phyloP scores from a whole-genome alignment of 768 basidiomycete species.

The Podaxis carcinomalis region DNA sequence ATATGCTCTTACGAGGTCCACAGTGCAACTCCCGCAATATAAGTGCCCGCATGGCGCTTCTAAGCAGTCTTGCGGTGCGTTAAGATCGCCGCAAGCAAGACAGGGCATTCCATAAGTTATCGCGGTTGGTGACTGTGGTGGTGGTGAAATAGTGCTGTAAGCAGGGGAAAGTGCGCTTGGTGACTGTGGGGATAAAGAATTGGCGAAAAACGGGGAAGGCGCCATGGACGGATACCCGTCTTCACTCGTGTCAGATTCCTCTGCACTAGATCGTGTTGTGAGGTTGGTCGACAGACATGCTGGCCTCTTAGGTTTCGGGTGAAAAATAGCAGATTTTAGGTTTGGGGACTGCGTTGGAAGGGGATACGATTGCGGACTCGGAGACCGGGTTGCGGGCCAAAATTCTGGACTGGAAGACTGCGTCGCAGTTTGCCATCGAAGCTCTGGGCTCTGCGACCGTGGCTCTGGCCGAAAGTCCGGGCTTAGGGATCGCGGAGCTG shows the following conservation, averaged over 20 bases:
- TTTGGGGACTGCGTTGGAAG: neutral
- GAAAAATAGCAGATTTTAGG: no score
- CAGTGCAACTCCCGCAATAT: constrained; percentile 8
- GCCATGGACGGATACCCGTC: no score
- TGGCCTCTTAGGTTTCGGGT: no score
- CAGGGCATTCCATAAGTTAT: neutral
- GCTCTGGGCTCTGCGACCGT: no score
- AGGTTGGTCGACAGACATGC: no score
- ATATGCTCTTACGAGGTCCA: constrained; percentile 1
- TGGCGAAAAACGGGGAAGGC: neutral
- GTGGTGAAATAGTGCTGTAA: neutral
- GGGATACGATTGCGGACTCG: neutral
- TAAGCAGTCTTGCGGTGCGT: neutral
- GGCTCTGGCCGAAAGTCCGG: no score
- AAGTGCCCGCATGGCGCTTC: neutral
- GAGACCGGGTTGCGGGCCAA: neutral
- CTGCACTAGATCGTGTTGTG: no score
- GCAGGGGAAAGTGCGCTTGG: neutral
- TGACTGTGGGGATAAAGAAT: neutral
- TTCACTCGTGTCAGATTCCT: no score
- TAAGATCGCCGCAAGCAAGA: neutral
- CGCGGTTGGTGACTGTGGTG: neutral
- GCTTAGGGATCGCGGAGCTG: no score
- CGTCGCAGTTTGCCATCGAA: neutral
- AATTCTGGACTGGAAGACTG: neutral